Evolutionary conservation across 1,284 basidiomycete genomes (phyloP), one percentile per base, ranked within the genome.

Genomic region (Boletus mariae): DNA sequence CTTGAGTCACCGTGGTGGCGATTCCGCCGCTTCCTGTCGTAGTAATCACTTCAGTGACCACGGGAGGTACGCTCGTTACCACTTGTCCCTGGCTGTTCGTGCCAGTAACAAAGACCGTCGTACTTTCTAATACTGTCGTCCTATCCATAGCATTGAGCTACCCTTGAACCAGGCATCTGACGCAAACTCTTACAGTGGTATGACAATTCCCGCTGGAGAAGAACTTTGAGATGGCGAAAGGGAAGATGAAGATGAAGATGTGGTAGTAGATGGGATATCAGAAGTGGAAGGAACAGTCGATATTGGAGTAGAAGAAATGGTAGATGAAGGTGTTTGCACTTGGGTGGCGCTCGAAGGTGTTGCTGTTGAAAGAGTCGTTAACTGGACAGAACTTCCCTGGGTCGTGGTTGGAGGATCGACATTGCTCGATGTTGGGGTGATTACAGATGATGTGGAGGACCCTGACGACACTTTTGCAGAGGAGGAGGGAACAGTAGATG

Each of bases 51-150:
- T 79, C 70, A 6, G 86, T 89, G 57, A 90, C 68, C 28, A 75
- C 61, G 8, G 79, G 67, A 25, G 85, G 84, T 20, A 80, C 75
- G 48, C 73, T 78, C 7, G 78, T 76, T 9, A 75, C 72, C 8
- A 72, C 68, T 34, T 71, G 68, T n/a, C 86, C 86, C 44, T 68
- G 65, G 55, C 69, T 73, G 60, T 86, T 77, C 17, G 84, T 88
- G 1, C 83, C 83, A 15, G 77, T 79, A 35, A 85, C 57, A 49
- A 77, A 77, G 17, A 83, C 69, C 1, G 64, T 66, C 1, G 79
- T 80, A 29, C 72, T 78, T 55, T 71, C 67, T 47, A 84, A 71
- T 11, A 66, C 63, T 7, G 83, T 86, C 9, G 78, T 77, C 53
- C 84, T 87, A 61, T 55, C 8, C 56, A 51, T 45, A 25, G 25